A percentile compares a stretch with the other conserved stretches of the same genome.
Conservation (phyloP, 805 yeast genomes). For the Wickerhamomyces bisporus region DNA sequence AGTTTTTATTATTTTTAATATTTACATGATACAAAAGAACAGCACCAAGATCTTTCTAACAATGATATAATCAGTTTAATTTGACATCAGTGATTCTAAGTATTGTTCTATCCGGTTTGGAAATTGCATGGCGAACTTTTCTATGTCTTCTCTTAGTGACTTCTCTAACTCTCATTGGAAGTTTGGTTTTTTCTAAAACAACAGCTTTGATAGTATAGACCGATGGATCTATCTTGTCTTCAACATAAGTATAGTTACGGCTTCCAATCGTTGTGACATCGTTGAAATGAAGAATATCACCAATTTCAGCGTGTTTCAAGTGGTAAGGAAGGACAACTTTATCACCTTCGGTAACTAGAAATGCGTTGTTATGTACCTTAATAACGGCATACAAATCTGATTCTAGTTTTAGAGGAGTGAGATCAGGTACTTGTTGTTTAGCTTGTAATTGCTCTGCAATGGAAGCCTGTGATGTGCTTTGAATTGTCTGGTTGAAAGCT, state of each 20-base stretch:
- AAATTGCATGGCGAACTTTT: conserved; percentile 59
- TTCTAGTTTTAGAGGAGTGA: conserved; percentile 61
- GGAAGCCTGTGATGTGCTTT: not conserved
- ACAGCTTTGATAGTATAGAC: conserved; percentile 63
- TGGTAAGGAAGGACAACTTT: conserved; percentile 72
- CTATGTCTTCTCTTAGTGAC: conserved; percentile 77
- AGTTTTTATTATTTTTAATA: no score
- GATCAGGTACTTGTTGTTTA: conserved; percentile 26
- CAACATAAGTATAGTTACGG: conserved; percentile 67
- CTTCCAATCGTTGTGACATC: conserved; percentile 83
- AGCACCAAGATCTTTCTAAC: no score
- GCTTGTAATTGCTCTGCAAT: not conserved
- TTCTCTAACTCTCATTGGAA: conserved; percentile 67
- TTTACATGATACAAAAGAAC: no score
- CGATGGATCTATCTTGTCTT: conserved; percentile 46
- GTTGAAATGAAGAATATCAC: conserved; percentile 70
- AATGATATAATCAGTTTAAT: conserved; percentile 31
- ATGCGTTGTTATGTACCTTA: conserved; percentile 77
- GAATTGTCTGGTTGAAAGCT: conserved; percentile 3
- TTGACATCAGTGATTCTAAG: conserved; percentile 69
- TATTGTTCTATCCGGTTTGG: conserved; percentile 72
- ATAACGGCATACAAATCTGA: conserved; percentile 76
- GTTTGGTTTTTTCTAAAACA: conserved; percentile 82
- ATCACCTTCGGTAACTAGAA: conserved; percentile 90
- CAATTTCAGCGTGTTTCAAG: conserved; percentile 71